Evolutionary conservation across 257 asterid genomes (phyloP).

Genomic region (Solanum sitiens): DNA sequence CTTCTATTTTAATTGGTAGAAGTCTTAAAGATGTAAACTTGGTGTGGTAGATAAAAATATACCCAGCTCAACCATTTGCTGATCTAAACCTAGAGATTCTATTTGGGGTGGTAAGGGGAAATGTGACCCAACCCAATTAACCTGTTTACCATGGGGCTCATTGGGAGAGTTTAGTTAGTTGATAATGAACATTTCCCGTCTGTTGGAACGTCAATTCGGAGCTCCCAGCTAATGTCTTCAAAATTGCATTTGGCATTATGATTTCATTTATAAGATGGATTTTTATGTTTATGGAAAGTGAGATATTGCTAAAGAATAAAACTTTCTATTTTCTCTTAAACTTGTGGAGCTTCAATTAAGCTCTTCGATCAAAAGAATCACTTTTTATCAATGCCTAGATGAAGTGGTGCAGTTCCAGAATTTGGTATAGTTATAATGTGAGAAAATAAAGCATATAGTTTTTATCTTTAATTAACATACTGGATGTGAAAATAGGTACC

Average conservation of each 20-base stretch:
- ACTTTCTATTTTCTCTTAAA: background rate
- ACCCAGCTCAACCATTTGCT: background rate
- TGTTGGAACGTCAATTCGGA: background rate
- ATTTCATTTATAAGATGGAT: background rate
- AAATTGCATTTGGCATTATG: background rate
- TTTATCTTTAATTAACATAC: background rate
- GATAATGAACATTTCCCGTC: background rate
- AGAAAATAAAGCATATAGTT: background rate
- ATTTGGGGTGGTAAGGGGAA: background rate
- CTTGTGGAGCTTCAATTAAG: background rate
- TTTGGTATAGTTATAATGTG: background rate
- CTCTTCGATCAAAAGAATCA: background rate
- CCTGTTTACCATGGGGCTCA: background rate
- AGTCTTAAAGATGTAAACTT: background rate
- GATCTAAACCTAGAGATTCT: background rate
- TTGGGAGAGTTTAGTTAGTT: background rate
- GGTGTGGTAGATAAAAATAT: background rate
- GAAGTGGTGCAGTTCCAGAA: background rate
- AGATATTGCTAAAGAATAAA: background rate
- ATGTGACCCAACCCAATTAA: background rate
- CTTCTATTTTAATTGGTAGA: background rate
- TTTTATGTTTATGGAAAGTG: background rate
- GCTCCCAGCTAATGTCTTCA: background rate
- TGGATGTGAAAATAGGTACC: background rate
- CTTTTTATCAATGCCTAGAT: background rate